Percentiles rank a stretch among this genome's conserved stretches.
Conservation (phyloP, 2,329 filamentous ascomycete genomes). For the Dactylellina parvicollis region DNA sequence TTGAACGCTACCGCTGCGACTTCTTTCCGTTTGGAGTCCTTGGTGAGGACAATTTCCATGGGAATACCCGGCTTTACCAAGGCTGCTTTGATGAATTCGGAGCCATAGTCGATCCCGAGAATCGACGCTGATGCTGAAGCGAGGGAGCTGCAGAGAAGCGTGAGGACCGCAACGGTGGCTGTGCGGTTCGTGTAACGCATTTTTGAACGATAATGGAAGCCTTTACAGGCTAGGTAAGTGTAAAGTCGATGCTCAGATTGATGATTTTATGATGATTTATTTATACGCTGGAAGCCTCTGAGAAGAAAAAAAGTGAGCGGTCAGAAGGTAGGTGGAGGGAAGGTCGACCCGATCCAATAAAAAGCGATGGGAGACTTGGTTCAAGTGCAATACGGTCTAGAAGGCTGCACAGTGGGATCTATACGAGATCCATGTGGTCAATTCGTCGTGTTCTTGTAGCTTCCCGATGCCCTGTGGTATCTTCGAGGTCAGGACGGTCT, state of each 20-base stretch:
- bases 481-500: conserved; percentile 27
- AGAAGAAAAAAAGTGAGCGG: conserved; percentile 1
- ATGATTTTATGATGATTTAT: not conserved
- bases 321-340: conserved; percentile 13
- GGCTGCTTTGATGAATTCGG: conserved; percentile 94
- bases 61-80: conserved; percentile 96
- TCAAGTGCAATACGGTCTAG: conserved; percentile 5
- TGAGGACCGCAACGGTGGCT: conserved; percentile 65
- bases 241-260: conserved; percentile 19
- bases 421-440: conserved; percentile 47
- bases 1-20: conserved; percentile 92
- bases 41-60: conserved; percentile 96
- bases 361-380: not conserved
- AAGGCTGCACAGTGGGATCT: conserved; percentile 12
- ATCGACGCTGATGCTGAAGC: conserved; percentile 77
- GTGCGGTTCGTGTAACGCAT: conserved; percentile 59
- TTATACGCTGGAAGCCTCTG: not conserved
- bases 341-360: conserved; percentile 49
- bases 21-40: conserved; percentile 97
- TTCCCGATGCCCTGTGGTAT: conserved; percentile 17
- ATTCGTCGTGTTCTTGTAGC: conserved; percentile 52
- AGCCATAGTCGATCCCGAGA: conserved; percentile 91
- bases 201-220: conserved; percentile 24
- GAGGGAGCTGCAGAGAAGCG: conserved; percentile 68
- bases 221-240: conserved; percentile 43